Evolutionary conservation across 768 basidiomycete genomes (phyloP), one percentile per base, ranked within the genome.

Genomic region (Phanerodontia chrysosporium): DNA sequence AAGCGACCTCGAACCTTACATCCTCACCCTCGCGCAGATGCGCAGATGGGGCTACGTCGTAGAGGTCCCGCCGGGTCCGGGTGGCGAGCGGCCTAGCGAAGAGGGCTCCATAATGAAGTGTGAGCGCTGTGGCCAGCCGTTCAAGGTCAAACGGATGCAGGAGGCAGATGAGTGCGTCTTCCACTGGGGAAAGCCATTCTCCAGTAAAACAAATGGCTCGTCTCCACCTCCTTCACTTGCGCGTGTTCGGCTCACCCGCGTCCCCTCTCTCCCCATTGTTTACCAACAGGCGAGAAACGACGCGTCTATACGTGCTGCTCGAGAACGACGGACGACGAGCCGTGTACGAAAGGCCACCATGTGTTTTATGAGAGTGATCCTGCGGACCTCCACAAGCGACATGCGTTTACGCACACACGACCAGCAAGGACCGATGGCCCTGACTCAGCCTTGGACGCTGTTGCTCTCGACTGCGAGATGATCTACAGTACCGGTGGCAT

Each of bases 381-480:
- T 4, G 76, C 77, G 44, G 79, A 80, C 14, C 78, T 96, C 6
- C 94, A 96, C 70, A 69, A 79, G 5, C 84, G 93, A 18, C 84
- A 92, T 57, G 72, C 87, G 0, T 97, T 95, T 73, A 83, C 92
- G 35, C 46, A 72, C 66, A 74, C 79, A 22, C 68, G 74, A 8
- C 22, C 69, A 3, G 62, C 64, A 2, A 56, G 57, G 18, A 5
- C 59, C 8, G 62, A 71, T 45, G 30, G 66, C 12, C 46, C 66
- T 1, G 74, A 75, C 53, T 70, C 75, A 1, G 76, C 81, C 1
- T 74, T 92, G 46, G 90, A 95, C 58, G 82, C 98, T 3, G 90
- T 87, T 5, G 92, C 92, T 0, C 76, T 98, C 51, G 97, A 99
- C 70, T 98, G 97, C 68, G 97, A 99, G 73, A 94, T 98, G 91